These are phyloP conservation scores for Aureobasidium sp. DNA, from an alignment of 2,329 filamentous ascomycete species.

Conservation along the genomic window DNA sequence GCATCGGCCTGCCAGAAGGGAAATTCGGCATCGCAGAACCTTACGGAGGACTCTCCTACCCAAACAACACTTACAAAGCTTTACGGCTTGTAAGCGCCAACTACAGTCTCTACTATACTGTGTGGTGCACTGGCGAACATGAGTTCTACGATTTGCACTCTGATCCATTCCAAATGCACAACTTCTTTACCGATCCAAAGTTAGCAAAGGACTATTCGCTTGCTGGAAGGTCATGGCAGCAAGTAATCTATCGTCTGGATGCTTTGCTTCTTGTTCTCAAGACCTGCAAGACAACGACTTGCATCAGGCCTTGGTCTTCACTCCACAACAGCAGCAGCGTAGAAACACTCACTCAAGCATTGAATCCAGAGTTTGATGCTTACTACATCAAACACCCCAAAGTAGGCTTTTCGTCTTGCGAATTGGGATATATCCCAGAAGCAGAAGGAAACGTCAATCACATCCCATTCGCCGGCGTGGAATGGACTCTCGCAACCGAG, in stretches of 20 bases:
- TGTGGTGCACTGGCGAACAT: slow-evolving; percentile 61
- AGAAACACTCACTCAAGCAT: slow-evolving; percentile 19
- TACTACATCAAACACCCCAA: slow-evolving; percentile 22
- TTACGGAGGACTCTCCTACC: not conserved
- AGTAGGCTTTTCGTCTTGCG: slow-evolving; percentile 36
- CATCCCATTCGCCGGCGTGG: not conserved
- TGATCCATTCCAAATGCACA: slow-evolving; percentile 16
- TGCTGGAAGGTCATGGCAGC: not conserved
- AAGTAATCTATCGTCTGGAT: slow-evolving; percentile 20
- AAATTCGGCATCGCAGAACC: slow-evolving; percentile 20
- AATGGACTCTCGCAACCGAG: not conserved
- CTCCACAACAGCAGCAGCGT: slow-evolving; percentile 23
- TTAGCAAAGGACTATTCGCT: not conserved
- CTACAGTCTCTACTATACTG: slow-evolving; percentile 57
- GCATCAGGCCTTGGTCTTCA: slow-evolving; percentile 23
- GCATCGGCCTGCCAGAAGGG: slow-evolving; percentile 26
- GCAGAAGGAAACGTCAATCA: not conserved
- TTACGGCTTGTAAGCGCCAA: slow-evolving; percentile 17
- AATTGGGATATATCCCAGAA: slow-evolving; percentile 9
- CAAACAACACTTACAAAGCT: slow-evolving; percentile 26
- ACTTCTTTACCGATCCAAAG: slow-evolving; percentile 2
- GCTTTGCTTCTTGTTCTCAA: slow-evolving; percentile 26
- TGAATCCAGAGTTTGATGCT: slow-evolving; percentile 20
- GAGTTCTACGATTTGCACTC: slow-evolving; percentile 50
- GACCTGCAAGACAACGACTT: slow-evolving; percentile 23